Conservation (phyloP, 805 yeast genomes). For the Ogataea neopini region DNA sequence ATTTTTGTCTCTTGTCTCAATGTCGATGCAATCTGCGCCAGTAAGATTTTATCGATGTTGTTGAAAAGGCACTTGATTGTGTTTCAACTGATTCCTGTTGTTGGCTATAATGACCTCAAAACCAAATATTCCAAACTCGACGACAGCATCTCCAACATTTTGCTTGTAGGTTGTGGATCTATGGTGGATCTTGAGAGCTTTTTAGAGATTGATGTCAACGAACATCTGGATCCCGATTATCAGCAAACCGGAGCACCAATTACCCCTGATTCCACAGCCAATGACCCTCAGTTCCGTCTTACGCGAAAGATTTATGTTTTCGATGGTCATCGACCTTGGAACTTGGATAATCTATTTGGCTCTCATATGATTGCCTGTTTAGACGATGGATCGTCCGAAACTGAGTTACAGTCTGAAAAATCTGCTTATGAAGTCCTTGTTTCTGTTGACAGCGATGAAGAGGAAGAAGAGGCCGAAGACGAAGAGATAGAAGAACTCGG, state of each 20-base stretch:
- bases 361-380: slow-evolving; percentile 74
- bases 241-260: slow-evolving; percentile 25
- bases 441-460: slow-evolving; percentile 39
- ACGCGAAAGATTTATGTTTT: slow-evolving; percentile 72
- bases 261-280: slow-evolving; percentile 30
- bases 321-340: slow-evolving; percentile 97
- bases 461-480: slow-evolving; percentile 39
- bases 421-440: slow-evolving; percentile 61
- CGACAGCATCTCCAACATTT: slow-evolving; percentile 69
- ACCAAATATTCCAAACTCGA: slow-evolving; percentile 65
- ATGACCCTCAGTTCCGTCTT: slow-evolving; percentile 34
- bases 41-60: slow-evolving; percentile 68
- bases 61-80: slow-evolving; percentile 82
- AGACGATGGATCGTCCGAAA: slow-evolving; percentile 80
- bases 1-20: slow-evolving; percentile 87
- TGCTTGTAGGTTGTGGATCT: slow-evolving; percentile 92
- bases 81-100: slow-evolving; percentile 87
- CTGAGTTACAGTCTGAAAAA: slow-evolving; percentile 54
- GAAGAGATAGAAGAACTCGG: slow-evolving; percentile 28
- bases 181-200: slow-evolving; percentile 81
- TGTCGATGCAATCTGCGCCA: slow-evolving; percentile 89
- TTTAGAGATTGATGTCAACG: slow-evolving; percentile 60
- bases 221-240: slow-evolving; percentile 42
- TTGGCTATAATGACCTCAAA: slow-evolving; percentile 82
- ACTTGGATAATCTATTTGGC: slow-evolving; percentile 87